Evolutionary conservation across 805 yeast genomes (phyloP), one percentile per base, ranked within the genome.

Genomic region (Ogataea kodamae): DNA sequence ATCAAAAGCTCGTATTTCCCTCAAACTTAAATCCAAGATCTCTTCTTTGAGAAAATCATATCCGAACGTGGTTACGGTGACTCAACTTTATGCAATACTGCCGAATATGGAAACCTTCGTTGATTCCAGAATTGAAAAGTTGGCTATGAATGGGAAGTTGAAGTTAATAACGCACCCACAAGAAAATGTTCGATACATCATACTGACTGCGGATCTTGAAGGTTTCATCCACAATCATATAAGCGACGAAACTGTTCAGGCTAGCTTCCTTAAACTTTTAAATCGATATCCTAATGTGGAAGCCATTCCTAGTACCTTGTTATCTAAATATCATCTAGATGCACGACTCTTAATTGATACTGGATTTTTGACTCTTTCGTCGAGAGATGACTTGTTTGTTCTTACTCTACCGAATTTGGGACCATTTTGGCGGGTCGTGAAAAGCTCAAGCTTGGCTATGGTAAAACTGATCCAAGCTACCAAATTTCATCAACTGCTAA

Each of bases 391-490:
- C 2, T 62, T 41, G 16, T 68, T 69, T 39, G 54, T 67, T 13
- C 44, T 76, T 3, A 55, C 75, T 6, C 60, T 66, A 16, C 81
- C 81, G 0, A 65, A 68, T 28, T 59, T 74, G 37, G 81, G 81
- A 0, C 64, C 70, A 2, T 65, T 59, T 29, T 50, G 74, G 25
- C 65, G 66, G 35, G 53, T 73, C 20, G 48, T 72, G 11, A 69
- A 64, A 37, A 52, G 62, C 1, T 68, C 78, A 0, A 54, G 73
- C 27, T 50, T 54, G 1, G 68, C 72, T 64, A 41, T 75, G n/a
- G 62, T 65, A 9, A 63, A 65, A 39, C 35, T 55, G 0, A 43
- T 74, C 14, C 55, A 55, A 15, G 55, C 57, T 20, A 46, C 57
- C 5, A 63, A 62, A 32, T 64, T 59, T 47, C 64, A 64, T 28